phyloP scores from a whole-genome alignment of 2,329 filamentous ascomycete genomes.

The Claviceps cyperi region DNA sequence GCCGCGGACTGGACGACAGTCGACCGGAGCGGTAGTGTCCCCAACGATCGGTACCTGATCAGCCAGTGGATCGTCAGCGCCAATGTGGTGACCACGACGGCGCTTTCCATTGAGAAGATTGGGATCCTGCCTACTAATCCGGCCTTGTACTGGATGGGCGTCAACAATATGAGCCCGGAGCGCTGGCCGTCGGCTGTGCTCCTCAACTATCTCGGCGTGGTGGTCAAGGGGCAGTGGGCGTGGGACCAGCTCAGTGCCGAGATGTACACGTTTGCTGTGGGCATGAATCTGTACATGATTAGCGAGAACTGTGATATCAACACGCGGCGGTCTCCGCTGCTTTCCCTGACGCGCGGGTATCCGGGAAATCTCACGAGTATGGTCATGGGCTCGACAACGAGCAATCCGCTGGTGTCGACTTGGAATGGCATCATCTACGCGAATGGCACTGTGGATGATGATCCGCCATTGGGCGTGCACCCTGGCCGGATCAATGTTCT shows the following conservation, averaged over 20 bases:
- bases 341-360: neutral
- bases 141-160: slow-evolving; percentile 20
- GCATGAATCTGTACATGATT: slow-evolving; percentile 16
- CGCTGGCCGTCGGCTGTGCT: slow-evolving; percentile 18
- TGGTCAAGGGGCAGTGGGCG: slow-evolving; percentile 11
- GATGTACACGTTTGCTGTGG: slow-evolving; percentile 16
- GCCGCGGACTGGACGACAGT: slow-evolving; percentile 12
- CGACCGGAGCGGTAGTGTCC: slow-evolving; percentile 7
- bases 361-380: neutral
- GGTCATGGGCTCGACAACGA: neutral
- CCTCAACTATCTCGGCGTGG: slow-evolving; percentile 18
- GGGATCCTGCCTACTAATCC: slow-evolving; percentile 20
- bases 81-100: slow-evolving; percentile 13
- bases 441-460: slow-evolving; percentile 15
- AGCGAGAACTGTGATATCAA: slow-evolving; percentile 19
- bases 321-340: slow-evolving; percentile 11
- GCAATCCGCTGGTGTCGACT: neutral
- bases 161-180: slow-evolving; percentile 15
- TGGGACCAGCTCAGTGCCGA: slow-evolving; percentile 19
- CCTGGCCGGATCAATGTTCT: slow-evolving; percentile 11
- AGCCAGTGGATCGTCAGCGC: slow-evolving; percentile 19
- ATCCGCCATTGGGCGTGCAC: slow-evolving; percentile 11
- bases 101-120: slow-evolving; percentile 14
- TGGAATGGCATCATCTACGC: slow-evolving; percentile 19
- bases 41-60: slow-evolving; percentile 15